These are phyloP conservation scores for Quercus ilex DNA, from an alignment of 306 rosid genomes.

Conservation along the genomic window DNA sequence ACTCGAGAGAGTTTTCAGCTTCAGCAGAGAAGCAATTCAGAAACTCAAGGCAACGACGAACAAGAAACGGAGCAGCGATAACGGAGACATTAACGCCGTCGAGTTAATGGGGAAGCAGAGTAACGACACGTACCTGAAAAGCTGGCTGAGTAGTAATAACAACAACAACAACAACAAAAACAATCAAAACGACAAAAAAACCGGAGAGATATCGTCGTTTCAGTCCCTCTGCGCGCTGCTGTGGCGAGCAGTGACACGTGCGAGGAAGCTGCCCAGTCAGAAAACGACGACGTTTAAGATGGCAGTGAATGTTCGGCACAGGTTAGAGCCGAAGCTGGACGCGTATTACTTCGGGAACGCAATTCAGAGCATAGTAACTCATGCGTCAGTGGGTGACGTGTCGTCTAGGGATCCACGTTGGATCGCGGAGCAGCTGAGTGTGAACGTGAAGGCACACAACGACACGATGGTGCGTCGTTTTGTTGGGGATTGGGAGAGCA, in stretches of 20 bases:
- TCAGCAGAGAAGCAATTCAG: conserved; percentile 64
- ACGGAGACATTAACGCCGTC: conserved; percentile 5
- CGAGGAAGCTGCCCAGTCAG: conserved; percentile 50
- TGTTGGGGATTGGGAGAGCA: conserved; percentile 73
- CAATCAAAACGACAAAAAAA: not conserved
- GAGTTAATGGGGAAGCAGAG: conserved; percentile 55
- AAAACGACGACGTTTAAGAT: conserved; percentile 78
- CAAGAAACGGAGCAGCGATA: conserved; percentile 9
- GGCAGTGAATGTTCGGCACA: conserved; percentile 79
- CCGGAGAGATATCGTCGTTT: conserved; percentile 66
- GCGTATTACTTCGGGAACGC: conserved; percentile 88
- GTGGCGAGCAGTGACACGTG: conserved; percentile 80
- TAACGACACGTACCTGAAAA: conserved; percentile 36
- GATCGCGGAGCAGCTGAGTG: conserved; percentile 78
- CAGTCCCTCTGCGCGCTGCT: conserved; percentile 75
- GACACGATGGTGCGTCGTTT: conserved; percentile 42
- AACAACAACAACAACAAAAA: conserved; percentile 29
- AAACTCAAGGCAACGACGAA: conserved; percentile 53
- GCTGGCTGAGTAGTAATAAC: not conserved
- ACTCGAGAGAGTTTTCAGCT: conserved; percentile 68
- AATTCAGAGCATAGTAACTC: conserved; percentile 74
- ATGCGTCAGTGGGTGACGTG: conserved; percentile 54
- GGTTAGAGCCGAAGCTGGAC: conserved; percentile 67
- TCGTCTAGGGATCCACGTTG: conserved; percentile 47
- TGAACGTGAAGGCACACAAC: conserved; percentile 64